Evolutionary conservation across 2,329 filamentous ascomycete genomes (phyloP).

Genomic region (Colletotrichum sojae): DNA sequence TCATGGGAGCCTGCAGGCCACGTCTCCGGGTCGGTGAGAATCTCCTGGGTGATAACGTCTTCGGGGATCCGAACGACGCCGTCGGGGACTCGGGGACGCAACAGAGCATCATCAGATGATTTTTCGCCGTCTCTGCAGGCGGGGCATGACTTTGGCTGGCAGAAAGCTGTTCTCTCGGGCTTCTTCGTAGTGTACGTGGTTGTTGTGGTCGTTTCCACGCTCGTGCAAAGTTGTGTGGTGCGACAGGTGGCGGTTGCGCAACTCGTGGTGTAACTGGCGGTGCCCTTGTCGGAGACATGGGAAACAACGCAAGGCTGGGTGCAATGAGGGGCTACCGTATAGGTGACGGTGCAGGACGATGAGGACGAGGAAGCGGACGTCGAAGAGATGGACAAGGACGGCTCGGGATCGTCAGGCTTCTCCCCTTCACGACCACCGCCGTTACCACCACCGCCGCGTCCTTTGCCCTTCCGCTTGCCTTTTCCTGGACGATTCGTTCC

Average conservation of each 20-base stretch:
- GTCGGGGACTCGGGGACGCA: background rate
- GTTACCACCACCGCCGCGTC: constrained; percentile 17
- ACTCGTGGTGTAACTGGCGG: constrained; percentile 30
- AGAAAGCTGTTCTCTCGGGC: constrained; percentile 3
- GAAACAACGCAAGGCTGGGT: constrained; percentile 38
- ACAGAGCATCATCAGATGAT: background rate
- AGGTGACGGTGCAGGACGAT: constrained; percentile 30
- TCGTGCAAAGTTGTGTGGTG: constrained; percentile 35
- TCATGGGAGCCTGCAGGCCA: constrained; percentile 27
- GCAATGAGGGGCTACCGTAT: constrained; percentile 39
- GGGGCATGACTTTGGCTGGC: constrained; percentile 25
- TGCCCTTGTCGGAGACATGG: constrained; percentile 13
- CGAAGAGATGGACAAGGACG: constrained; percentile 1
- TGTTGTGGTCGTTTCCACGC: constrained; percentile 22
- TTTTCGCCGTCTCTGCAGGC: constrained; percentile 8
- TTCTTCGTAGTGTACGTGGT: constrained; percentile 35
- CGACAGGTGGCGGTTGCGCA: constrained; percentile 33
- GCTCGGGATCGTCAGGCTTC: constrained; percentile 26
- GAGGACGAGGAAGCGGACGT: constrained; percentile 20
- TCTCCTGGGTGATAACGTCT: constrained; percentile 26
- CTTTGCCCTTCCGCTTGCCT: background rate
- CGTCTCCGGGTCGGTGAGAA: constrained; percentile 20
- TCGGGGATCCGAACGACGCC: constrained; percentile 8
- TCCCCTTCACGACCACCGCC: background rate
- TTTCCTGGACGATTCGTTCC: background rate